A percentile compares a stretch with the other conserved stretches of the same genome.
phyloP scores from a whole-genome alignment of 2,329 filamentous ascomycete genomes.

The Bipolaris oryzae region DNA sequence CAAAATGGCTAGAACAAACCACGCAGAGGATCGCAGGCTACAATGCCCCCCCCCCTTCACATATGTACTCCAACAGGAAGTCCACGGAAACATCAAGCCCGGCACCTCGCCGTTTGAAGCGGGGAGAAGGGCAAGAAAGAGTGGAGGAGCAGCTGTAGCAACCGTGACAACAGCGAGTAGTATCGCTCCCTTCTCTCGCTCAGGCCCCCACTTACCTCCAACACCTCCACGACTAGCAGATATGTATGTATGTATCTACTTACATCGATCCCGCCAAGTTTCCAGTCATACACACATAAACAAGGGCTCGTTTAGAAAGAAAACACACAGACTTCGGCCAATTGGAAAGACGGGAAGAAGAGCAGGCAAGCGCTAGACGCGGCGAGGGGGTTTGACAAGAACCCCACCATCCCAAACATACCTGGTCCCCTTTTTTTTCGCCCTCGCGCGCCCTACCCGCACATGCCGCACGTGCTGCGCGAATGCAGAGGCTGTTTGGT shows the following conservation, averaged over 20 bases:
- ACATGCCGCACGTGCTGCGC: slow-evolving; percentile 7
- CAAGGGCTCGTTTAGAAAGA: not conserved
- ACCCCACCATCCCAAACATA: slow-evolving; percentile 1
- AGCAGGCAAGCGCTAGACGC: no score
- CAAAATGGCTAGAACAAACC: no score
- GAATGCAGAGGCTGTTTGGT: no score
- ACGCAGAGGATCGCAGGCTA: no score
- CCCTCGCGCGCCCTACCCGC: slow-evolving; percentile 15
- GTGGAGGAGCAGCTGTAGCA: no score
- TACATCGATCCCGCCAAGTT: not conserved
- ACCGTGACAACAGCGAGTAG: no score
- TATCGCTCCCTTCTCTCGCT: no score
- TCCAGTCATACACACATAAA: not conserved
- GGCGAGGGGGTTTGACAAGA: no score
- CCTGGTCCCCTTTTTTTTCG: slow-evolving; percentile 6
- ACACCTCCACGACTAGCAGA: not conserved
- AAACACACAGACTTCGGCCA: no score
- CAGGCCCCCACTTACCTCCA: no score
- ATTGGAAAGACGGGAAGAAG: no score
- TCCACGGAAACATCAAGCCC: not conserved
- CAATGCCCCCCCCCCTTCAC: no score
- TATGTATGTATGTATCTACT: not conserved
- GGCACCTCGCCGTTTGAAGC: not conserved
- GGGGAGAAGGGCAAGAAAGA: not conserved
- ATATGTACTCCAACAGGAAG: not conserved